Evolutionary conservation across 331 rosid genomes (phyloP), one percentile per base, ranked within the genome.

Genomic region (Malus hybrid): DNA sequence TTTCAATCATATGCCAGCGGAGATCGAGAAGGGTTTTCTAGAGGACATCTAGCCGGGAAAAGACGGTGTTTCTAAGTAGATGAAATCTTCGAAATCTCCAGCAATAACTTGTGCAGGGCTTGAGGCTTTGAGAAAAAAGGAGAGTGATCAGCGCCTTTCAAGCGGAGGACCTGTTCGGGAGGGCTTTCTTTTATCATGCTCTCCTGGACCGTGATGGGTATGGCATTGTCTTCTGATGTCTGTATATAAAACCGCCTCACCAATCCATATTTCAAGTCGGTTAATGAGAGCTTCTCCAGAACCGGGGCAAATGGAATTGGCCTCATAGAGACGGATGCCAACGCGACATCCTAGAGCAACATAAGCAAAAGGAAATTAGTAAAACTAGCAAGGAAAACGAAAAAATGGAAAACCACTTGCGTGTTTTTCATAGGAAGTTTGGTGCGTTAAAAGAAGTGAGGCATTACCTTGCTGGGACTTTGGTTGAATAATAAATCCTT

Each of bases 41-140:
- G 69, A 81, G 70, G 74, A 68, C 79, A 70, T 74, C 66, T 72
- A 73, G 13, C 78, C 34, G 46, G 32, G 10, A 55, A 59, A 71
- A 15, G 65, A 34, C 32, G 24, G 44, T 50, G 55, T 54, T 77
- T 79, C 80, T 75, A 80, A 57, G 67, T 57, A 76, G 85, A 85
- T 33, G 57, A 33, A 55, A 87, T 79, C 84, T 64, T 87, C 68
- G 99, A 90, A 84, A 94, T 90, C 83, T 94, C 97, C 70, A 89
- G 83, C 81, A 94, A 78, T 55, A 94, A 82, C 84, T 94, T 94
- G 88, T 94, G 96, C 59, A 94, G 79, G 61, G 99, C 97, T 86
- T 94, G 99, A 78, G 99, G 97, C 83, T 87, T 94, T 33, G 99
- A 94, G 89, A 94, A 94, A 71, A 94, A 92, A 0, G 99, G 99